phyloP scores from a whole-genome alignment of 2,329 filamentous ascomycete genomes.

The Talaromyces pinophilus region DNA sequence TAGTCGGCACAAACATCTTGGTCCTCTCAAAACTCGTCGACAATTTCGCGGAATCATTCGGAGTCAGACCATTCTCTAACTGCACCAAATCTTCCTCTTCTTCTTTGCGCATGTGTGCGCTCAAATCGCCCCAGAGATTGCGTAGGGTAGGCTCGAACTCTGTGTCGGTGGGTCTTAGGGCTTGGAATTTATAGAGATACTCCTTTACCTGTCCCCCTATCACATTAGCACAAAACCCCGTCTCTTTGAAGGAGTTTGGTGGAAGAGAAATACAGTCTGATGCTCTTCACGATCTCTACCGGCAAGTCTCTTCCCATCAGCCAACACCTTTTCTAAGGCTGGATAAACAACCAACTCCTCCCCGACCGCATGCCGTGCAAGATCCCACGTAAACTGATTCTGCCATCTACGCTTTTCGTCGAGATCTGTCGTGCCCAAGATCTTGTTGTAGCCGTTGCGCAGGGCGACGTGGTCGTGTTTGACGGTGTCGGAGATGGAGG shows the following conservation, averaged over 20 bases:
- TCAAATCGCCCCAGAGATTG: conserved; percentile 48
- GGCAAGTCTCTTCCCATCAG: conserved; percentile 47
- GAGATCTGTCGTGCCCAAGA: conserved; percentile 45
- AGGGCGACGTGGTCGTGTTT: conserved; percentile 47
- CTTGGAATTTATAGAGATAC: conserved; percentile 53
- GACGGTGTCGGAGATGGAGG: conserved; percentile 40
- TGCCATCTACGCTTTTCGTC: conserved; percentile 50
- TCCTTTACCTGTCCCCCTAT: conserved; percentile 51
- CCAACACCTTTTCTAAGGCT: conserved; percentile 53
- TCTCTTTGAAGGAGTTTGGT: not conserved
- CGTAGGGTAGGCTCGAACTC: conserved; percentile 50
- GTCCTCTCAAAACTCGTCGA: conserved; percentile 52
- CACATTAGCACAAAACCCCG: not conserved
- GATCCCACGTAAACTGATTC: conserved; percentile 57
- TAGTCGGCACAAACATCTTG: conserved; percentile 54
- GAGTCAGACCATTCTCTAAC: conserved; percentile 48
- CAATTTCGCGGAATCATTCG: conserved; percentile 39
- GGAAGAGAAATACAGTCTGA: not conserved
- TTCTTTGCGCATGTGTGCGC: conserved; percentile 54
- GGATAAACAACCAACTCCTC: conserved; percentile 59
- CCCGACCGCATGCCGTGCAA: conserved; percentile 54
- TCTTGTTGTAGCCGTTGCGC: conserved; percentile 46
- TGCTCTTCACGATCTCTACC: conserved; percentile 46
- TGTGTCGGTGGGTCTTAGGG: conserved; percentile 42
- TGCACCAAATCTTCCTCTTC: conserved; percentile 53